Evolutionary conservation across 129 eudicot species (phyloP), one percentile per base, ranked within the genome.

Genomic region (Erigeron canadensis): DNA sequence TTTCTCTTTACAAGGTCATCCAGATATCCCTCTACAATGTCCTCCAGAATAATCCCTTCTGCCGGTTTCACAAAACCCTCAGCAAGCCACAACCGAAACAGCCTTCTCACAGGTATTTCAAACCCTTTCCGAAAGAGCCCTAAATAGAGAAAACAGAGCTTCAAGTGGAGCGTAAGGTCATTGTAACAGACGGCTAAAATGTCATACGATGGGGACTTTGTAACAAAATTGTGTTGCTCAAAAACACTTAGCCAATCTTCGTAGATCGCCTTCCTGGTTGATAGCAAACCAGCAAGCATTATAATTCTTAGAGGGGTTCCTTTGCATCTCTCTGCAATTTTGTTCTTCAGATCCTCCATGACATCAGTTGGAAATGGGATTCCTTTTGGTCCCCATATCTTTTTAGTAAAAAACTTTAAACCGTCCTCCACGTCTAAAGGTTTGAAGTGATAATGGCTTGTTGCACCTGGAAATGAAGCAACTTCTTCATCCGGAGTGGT

Each of bases 21-120:
- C 59, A 82, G 67, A 42, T 73, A 85, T 19, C 63, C 77, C 48
- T 75, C 75, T 9, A 77, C 87, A 6, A 64, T 46, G 58, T 75
- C 81, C 56, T 85, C 86, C 48, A 38, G 45, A 45, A 71, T 23
- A 23, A 50, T 38, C 39, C 42, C 61, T 59, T 42, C 18, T 3
- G 18, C 6, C 10, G 71, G 75, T 62, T 70, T 63, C 44, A 85
- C 47, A 67, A 79, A 71, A 1, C 86, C 82, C 57, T 85, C 89
- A 7, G 84, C 82, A 18, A 79, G 76, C 90, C 90, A 85, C 51
- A 82, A 43, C 59, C 74, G 17, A 47, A 69, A 72, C 76, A 86
- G 72, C 58, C 71, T 70, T 47, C 78, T 56, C 15, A 73, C 82
- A 7, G 68, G 73, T 23, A 86, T 74, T 74, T 76, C 79, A 51